These are phyloP conservation scores for Rhizopogon vesiculosus DNA, from an alignment of 768 basidiomycete genomes.

Conservation along the genomic window DNA sequence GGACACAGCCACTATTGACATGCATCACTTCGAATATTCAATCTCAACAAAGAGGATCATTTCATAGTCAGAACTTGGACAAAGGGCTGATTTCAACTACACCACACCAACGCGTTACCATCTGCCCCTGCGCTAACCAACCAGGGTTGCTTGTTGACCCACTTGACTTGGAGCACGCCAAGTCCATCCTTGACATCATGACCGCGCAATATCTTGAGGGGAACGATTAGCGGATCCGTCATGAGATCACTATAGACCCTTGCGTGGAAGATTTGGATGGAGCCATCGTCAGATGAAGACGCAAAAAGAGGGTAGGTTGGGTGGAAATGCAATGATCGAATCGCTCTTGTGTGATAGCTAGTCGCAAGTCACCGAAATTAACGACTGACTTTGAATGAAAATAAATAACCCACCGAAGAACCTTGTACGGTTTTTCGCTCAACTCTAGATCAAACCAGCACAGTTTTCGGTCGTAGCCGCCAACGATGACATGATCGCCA, in stretches of 20 bases:
- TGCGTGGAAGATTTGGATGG: conserved; percentile 95
- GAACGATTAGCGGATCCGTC: conserved; percentile 97
- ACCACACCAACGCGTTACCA: conserved; percentile 86
- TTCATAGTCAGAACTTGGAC: conserved; percentile 23
- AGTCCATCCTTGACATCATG: conserved; percentile 82
- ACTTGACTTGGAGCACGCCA: conserved; percentile 87
- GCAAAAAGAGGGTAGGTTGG: conserved; percentile 94
- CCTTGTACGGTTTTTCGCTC: conserved; percentile 94
- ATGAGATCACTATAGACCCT: conserved; percentile 93
- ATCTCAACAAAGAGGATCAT: conserved; percentile 2
- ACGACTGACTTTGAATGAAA: conserved; percentile 1
- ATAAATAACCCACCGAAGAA: conserved; percentile 61
- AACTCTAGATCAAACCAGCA: conserved; percentile 99
- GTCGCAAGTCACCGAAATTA: conserved; percentile 6
- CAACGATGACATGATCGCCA: conserved; percentile 94
- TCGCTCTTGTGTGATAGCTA: conserved; percentile 91
- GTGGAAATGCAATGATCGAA: conserved; percentile 91
- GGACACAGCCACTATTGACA: neutral
- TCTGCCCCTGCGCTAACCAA: conserved; percentile 90
- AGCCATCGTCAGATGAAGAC: conserved; percentile 94
- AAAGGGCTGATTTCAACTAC: conserved; percentile 46
- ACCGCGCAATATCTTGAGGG: conserved; percentile 93
- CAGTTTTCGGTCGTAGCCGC: conserved; percentile 94
- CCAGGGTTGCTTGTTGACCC: conserved; percentile 92
- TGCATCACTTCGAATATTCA: neutral